These are phyloP conservation scores for Podosphaera leucotricha DNA, from an alignment of 2,329 filamentous ascomycete species.

Conservation along the genomic window DNA sequence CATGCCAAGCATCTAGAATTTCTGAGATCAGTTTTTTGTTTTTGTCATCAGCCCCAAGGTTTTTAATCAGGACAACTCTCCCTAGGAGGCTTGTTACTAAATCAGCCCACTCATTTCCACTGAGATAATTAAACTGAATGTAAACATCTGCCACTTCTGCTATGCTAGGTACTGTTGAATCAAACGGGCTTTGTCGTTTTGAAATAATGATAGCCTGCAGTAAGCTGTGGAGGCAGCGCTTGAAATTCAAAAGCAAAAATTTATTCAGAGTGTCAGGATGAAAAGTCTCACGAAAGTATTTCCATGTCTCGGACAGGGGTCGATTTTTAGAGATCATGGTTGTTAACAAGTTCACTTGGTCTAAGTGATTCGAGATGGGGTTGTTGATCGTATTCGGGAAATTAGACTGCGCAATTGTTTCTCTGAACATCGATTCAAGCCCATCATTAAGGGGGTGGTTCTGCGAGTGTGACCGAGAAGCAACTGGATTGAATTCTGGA, in stretches of 20 bases:
- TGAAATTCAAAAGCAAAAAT: background rate
- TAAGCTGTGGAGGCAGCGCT: slow-evolving; percentile 1
- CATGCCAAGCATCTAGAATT: slow-evolving; percentile 14
- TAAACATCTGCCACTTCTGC: slow-evolving; percentile 12
- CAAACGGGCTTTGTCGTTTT: slow-evolving; percentile 7
- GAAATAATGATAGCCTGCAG: slow-evolving; percentile 7
- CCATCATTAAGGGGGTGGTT: background rate
- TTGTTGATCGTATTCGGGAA: background rate
- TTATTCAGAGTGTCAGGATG: slow-evolving; percentile 6
- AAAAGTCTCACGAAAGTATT: slow-evolving; percentile 15
- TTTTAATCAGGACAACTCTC: slow-evolving; percentile 5
- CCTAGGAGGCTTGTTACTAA: slow-evolving; percentile 9
- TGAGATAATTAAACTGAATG: slow-evolving; percentile 9
- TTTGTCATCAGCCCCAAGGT: slow-evolving; percentile 2
- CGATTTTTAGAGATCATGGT: background rate
- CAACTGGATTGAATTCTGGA: background rate
- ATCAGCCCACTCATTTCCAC: slow-evolving; percentile 9
- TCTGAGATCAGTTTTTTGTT: slow-evolving; percentile 7
- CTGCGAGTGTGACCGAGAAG: background rate
- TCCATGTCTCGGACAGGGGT: slow-evolving; percentile 9
- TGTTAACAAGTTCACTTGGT: background rate
- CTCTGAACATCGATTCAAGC: background rate
- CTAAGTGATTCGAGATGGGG: background rate
- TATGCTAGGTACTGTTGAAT: slow-evolving; percentile 9
- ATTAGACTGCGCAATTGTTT: background rate